Evolutionary conservation across 2,329 filamentous ascomycete species (phyloP), one percentile per base, ranked within the genome.

Genomic region (Colletotrichum truncatum): DNA sequence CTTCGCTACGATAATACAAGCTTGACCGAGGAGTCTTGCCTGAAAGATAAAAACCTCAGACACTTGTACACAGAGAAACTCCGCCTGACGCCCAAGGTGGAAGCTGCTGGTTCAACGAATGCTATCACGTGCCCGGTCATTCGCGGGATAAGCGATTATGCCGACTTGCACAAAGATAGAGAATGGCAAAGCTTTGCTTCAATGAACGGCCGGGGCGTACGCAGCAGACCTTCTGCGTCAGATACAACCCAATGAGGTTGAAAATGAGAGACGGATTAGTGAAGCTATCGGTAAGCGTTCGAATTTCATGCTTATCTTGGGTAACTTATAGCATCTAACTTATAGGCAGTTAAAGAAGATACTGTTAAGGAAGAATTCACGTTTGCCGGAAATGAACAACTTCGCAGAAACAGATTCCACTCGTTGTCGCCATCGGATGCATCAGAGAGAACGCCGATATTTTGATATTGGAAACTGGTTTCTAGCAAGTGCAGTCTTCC

Each of bases 81-180:
- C n/a, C n/a, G n/a, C n/a, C n/a, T n/a, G n/a, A n/a, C n/a, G n/a
- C n/a, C n/a, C 51, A 76, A 78, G 54, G 75, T 74, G 71, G 73
- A 76, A n/a, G 72, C 72, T 1, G 74, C 75, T 0, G 75, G 76
- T 0, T 8, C 75, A 0, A 70, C 71, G 68, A 68, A 70, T 12
- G 46, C 70, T 0, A 70, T 78, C 1, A 73, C 75, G 0, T 81
- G 75, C 28, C 58, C 81, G 0, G 71, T 77, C 0, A 76, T 82
- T n/a, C 73, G 77, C 16, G 79, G 78, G 0, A 78, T 82, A 0
- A 81, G 74, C 23, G 76, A 81, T 46, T 81, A 81, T 48, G 71
- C 76, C 4, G 79, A 82, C 59, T 75, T 71, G 0, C 77, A 81
- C 57, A 81, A 80, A 53, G 74, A 73, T 21, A 74, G 80, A 9